Evolutionary conservation across 176 grass and related monocot genomes (phyloP).

Genomic region (Thinopyrum elongatum): DNA sequence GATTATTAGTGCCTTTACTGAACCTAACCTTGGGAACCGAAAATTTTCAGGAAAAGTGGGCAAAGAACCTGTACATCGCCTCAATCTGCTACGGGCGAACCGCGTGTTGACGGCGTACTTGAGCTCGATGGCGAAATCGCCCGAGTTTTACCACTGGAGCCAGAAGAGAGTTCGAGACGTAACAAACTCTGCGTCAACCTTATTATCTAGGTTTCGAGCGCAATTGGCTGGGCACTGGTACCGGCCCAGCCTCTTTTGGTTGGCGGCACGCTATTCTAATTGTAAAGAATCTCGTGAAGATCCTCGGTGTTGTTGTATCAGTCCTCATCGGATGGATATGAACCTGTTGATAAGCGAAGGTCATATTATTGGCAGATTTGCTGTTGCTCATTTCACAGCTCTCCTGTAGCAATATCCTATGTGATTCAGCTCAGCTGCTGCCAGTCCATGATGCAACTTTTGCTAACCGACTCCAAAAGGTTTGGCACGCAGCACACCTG

Average conservation of each 20-base stretch:
- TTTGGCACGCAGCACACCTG: not conserved
- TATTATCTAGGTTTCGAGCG: not conserved
- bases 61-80: conserved; percentile 64
- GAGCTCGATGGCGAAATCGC: conserved; percentile 1
- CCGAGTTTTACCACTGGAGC: not conserved
- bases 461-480: not conserved
- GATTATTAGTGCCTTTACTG: not conserved
- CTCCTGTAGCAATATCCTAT: not conserved
- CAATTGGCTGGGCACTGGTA: not conserved
- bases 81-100: conserved; percentile 71
- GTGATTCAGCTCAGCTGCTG: not conserved
- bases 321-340: not conserved
- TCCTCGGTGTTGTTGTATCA: not conserved
- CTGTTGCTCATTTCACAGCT: not conserved
- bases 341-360: conserved; percentile 14
- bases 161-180: not conserved
- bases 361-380: not conserved
- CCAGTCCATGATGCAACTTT: not conserved
- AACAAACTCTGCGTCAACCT: not conserved
- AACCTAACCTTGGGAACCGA: not conserved
- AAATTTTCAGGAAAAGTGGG: conserved; percentile 70
- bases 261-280: conserved; percentile 6
- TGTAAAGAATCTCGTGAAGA: conserved; percentile 21
- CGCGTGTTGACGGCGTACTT: conserved; percentile 40
- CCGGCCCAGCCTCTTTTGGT: conserved; percentile 3